Evolutionary conservation across 2,329 filamentous ascomycete genomes (phyloP).

Genomic region (Lojkania enalia): DNA sequence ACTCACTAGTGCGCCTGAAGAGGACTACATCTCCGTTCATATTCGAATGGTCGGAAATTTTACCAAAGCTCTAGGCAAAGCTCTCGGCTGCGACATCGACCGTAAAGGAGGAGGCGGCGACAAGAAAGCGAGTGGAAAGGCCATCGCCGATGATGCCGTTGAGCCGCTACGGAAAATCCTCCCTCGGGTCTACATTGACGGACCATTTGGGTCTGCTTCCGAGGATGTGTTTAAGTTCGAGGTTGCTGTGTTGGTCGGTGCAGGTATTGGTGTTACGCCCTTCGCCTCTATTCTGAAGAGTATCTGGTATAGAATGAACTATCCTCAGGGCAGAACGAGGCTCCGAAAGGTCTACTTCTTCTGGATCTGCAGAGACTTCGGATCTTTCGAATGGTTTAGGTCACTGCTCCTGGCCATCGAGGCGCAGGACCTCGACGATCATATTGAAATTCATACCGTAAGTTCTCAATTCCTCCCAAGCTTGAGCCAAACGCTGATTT

Average conservation of each 20-base stretch:
- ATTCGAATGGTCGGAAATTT: constrained; percentile 84
- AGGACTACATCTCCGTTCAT: constrained; percentile 88
- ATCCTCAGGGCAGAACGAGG: constrained; percentile 76
- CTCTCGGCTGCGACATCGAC: constrained; percentile 76
- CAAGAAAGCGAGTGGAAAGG: constrained; percentile 49
- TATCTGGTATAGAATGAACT: constrained; percentile 93
- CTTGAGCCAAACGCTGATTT: constrained; percentile 17
- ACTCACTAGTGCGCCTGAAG: constrained; percentile 82
- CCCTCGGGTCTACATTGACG: constrained; percentile 80
- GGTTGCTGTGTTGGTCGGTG: constrained; percentile 54
- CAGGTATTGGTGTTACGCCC: constrained; percentile 57
- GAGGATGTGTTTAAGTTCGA: constrained; percentile 80
- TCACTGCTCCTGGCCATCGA: constrained; percentile 83
- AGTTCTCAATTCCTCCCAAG: constrained; percentile 20
- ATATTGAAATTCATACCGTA: constrained; percentile 83
- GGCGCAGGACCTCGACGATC: constrained; percentile 79
- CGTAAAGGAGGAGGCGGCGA: constrained; percentile 54
- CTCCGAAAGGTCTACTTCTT: constrained; percentile 89
- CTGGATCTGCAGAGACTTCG: constrained; percentile 88
- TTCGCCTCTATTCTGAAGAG: constrained; percentile 68
- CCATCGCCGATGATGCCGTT: constrained; percentile 63
- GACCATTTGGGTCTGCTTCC: constrained; percentile 82
- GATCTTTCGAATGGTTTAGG: constrained; percentile 87
- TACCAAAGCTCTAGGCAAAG: constrained; percentile 68
- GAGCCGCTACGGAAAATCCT: constrained; percentile 66